Evolutionary conservation across 495 filamentous ascomycete genomes (phyloP).

Genomic region (Glutinoglossum americanum): DNA sequence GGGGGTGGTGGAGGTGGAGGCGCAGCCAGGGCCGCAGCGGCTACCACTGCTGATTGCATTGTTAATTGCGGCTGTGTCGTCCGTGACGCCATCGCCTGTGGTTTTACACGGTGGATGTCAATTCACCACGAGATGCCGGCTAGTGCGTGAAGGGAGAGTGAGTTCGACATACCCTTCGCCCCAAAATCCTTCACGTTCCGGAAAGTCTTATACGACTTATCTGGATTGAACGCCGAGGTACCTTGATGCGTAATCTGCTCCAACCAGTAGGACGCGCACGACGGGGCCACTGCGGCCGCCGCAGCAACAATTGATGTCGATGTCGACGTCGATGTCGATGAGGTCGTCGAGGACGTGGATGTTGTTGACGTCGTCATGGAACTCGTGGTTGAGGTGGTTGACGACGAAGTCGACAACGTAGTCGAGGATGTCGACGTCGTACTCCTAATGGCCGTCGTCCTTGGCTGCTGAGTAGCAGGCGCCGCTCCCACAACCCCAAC

Average conservation of each 20-base stretch:
- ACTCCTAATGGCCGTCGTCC: too few relatives aligned
- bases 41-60: conserved; percentile 51
- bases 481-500: too few relatives aligned
- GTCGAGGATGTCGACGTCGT: too few relatives aligned
- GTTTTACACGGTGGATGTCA: not conserved
- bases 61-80: conserved; percentile 85
- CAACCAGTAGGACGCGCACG: not conserved
- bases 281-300: not conserved
- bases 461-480: too few relatives aligned
- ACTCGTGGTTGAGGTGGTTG: too few relatives aligned
- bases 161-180: conserved; percentile 40
- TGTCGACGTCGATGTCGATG: too few relatives aligned
- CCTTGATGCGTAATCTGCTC: not conserved
- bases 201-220: conserved; percentile 45
- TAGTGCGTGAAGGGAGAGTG: too few relatives aligned
- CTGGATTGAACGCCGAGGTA: conserved; percentile 9
- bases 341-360: too few relatives aligned
- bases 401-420: too few relatives aligned
- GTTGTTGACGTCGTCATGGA: too few relatives aligned
- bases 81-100: conserved; percentile 50
- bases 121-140: not conserved
- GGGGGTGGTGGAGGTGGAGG: conserved; percentile 57
- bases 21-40: conserved; percentile 53
- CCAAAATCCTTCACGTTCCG: conserved; percentile 79
- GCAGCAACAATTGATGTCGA: not conserved